phyloP scores from a whole-genome alignment of 2,329 filamentous ascomycete species.

The Apiospora pterosperma region DNA sequence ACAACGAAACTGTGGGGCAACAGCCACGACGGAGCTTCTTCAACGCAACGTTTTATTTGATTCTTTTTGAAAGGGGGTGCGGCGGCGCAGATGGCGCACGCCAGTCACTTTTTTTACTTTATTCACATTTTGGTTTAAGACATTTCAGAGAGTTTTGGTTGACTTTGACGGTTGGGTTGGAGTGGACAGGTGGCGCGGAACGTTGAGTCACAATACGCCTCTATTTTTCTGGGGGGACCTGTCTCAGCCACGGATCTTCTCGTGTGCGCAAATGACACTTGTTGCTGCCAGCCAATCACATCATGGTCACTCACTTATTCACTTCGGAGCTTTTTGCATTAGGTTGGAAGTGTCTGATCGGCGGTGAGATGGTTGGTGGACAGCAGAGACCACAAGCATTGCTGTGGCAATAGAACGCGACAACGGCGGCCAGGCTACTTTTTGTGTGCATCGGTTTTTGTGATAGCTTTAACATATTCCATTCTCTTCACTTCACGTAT shows the following conservation, averaged over 20 bases:
- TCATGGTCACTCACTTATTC: not conserved
- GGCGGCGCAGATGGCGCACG: not conserved
- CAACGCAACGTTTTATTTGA: not conserved
- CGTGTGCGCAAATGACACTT: too few species aligned
- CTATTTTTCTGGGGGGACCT: not conserved
- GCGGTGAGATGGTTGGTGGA: not conserved
- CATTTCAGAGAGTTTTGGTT: not conserved
- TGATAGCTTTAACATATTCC: not conserved
- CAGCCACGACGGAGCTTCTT: not conserved
- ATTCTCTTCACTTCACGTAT: not conserved
- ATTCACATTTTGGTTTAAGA: too few species aligned
- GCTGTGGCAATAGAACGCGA: not conserved
- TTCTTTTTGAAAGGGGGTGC: not conserved
- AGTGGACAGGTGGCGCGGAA: not conserved
- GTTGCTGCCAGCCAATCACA: not conserved
- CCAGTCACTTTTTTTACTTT: not conserved
- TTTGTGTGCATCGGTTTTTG: not conserved
- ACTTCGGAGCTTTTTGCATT: not conserved
- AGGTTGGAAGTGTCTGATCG: not conserved
- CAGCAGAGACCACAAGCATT: not conserved
- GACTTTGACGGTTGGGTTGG: not conserved
- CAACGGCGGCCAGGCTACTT: not conserved
- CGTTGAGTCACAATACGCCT: not conserved
- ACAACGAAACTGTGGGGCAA: not conserved
- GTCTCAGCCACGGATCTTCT: constrained; percentile 1